Percentiles rank a stretch among this genome's conserved stretches.
Evolutionary conservation across 2,329 filamentous ascomycete species (phyloP).

Genomic region (Hirsutella thompsonii): DNA sequence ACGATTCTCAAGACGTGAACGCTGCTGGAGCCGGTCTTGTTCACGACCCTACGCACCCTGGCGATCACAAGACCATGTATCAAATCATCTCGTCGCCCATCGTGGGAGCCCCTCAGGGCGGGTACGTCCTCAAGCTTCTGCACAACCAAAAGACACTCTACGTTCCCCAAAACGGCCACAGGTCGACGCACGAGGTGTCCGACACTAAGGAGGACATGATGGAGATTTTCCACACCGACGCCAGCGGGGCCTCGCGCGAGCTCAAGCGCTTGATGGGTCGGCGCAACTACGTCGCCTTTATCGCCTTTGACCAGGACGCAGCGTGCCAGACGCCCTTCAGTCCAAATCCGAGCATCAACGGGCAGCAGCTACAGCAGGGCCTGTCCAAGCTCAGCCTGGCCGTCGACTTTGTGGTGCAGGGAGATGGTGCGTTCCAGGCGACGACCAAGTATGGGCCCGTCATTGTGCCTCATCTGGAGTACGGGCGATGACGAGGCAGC

Average conservation of each 20-base stretch:
- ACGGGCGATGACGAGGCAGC: slow-evolving; percentile 31
- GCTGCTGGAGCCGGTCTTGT: slow-evolving; percentile 84
- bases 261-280: slow-evolving; percentile 87
- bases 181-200: slow-evolving; percentile 57
- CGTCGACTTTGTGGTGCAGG: slow-evolving; percentile 94
- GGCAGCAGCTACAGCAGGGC: slow-evolving; percentile 25
- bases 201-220: slow-evolving; percentile 99
- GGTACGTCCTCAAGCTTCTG: slow-evolving; percentile 86
- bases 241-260: slow-evolving; percentile 70
- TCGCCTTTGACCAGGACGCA: slow-evolving; percentile 86
- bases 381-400: slow-evolving; percentile 68
- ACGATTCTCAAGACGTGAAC: slow-evolving; percentile 52
- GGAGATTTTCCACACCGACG: slow-evolving; percentile 96
- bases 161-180: slow-evolving; percentile 75
- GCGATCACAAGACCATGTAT: slow-evolving; percentile 98
- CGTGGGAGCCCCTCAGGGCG: slow-evolving; percentile 74
- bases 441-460: slow-evolving; percentile 96
- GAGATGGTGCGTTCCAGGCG: slow-evolving; percentile 64
- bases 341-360: slow-evolving; percentile 18
- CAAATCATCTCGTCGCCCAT: slow-evolving; percentile 90
- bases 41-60: slow-evolving; percentile 82
- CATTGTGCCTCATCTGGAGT: slow-evolving; percentile 77
- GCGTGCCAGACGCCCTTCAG: slow-evolving; percentile 30
- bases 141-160: slow-evolving; percentile 91
- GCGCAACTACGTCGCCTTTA: slow-evolving; percentile 82